These are phyloP conservation scores for Serendipita sp. DNA, from an alignment of 768 basidiomycete genomes.

Conservation along the genomic window DNA sequence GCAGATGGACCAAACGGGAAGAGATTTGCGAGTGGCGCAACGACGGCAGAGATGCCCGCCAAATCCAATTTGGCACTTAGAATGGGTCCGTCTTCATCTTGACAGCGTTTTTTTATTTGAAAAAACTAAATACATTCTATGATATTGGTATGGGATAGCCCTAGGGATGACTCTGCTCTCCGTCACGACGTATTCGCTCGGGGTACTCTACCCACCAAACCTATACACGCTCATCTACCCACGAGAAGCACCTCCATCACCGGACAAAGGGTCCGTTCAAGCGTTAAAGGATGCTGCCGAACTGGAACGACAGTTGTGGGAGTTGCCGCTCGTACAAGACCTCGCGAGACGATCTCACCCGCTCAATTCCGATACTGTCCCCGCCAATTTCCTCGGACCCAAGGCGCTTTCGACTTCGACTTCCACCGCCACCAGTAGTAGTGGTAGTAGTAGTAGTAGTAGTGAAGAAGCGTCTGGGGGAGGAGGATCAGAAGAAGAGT, in stretches of 20 bases:
- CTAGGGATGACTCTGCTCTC: background rate
- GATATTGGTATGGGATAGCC: background rate
- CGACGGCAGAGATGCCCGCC: no score
- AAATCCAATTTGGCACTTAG: no score
- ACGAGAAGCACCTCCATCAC: constrained; percentile 54
- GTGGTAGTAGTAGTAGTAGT: no score
- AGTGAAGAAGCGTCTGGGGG: background rate
- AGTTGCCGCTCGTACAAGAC: constrained; percentile 39
- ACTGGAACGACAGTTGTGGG: constrained; percentile 55
- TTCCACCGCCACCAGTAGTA: background rate
- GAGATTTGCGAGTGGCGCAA: no score
- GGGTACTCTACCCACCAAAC: constrained; percentile 56
- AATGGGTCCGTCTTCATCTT: no score
- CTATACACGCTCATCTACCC: constrained; percentile 58
- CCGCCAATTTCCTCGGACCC: background rate
- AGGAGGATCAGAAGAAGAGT: background rate
- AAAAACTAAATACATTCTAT: no score
- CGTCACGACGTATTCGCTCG: constrained; percentile 27
- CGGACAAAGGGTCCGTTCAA: constrained; percentile 29
- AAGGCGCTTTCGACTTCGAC: background rate
- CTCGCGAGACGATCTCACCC: background rate
- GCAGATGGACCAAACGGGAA: no score
- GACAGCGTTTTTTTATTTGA: no score
- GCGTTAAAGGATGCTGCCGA: constrained; percentile 38
- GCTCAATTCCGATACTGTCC: background rate